Conservation (phyloP, 805 yeast genomes). For the Maudiozyma barnettii region DNA sequence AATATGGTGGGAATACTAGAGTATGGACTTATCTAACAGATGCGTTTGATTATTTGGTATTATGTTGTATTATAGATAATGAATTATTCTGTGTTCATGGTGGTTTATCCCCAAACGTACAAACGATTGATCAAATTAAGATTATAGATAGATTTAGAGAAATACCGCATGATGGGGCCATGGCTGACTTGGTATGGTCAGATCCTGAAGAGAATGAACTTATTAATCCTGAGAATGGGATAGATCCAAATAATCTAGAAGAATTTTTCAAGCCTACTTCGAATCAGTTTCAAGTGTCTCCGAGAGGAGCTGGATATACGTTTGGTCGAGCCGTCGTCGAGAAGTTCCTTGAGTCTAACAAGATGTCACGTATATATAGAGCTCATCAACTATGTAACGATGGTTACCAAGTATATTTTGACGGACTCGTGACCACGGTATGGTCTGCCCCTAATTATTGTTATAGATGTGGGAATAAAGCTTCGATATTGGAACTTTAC, state of each 20-base stretch:
- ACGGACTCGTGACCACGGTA: conserved; percentile 85
- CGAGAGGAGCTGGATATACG: conserved; percentile 96
- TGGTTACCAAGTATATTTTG: conserved; percentile 87
- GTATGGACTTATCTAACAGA: conserved; percentile 91
- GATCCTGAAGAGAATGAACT: conserved; percentile 82
- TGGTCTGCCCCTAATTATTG: conserved; percentile 99
- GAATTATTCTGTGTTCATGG: conserved; percentile 93
- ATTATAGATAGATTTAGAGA: conserved; percentile 87
- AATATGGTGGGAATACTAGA: conserved; percentile 62
- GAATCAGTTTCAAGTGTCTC: conserved; percentile 72
- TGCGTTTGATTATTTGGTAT: conserved; percentile 80
- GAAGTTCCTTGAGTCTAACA: conserved; percentile 70
- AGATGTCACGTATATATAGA: conserved; percentile 70
- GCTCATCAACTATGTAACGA: conserved; percentile 97
- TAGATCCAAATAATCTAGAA: conserved; percentile 23
- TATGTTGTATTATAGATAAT: conserved; percentile 85
- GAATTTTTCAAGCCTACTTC: conserved; percentile 17
- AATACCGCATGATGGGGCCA: conserved; percentile 97
- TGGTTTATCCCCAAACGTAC: conserved; percentile 91
- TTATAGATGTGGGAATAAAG: conserved; percentile 92
- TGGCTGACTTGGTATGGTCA: conserved; percentile 98
- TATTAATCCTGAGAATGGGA: conserved; percentile 31
- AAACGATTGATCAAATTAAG: conserved; percentile 82
- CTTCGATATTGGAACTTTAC: conserved; percentile 87
- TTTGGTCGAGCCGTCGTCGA: conserved; percentile 88